Evolutionary conservation across 179 eudicot genomes (phyloP).

Genomic region (Patellifolia procumbens): DNA sequence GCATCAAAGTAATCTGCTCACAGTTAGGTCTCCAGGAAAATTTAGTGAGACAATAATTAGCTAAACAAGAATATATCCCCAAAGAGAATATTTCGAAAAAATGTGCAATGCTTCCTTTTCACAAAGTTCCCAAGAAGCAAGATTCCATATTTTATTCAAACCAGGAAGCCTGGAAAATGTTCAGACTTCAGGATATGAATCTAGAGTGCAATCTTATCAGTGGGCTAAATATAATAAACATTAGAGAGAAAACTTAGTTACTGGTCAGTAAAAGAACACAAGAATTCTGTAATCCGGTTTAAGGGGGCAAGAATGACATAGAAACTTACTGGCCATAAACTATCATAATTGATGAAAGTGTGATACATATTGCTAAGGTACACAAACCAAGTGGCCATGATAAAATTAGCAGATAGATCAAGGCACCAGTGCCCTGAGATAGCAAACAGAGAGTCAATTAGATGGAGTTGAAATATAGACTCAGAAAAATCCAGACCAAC

Average conservation of each 20-base stretch:
- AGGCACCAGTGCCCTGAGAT: slow-evolving; percentile 79
- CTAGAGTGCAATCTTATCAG: slow-evolving; percentile 7
- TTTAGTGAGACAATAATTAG: background rate
- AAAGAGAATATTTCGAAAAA: background rate
- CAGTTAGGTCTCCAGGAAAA: background rate
- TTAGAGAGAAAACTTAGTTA: background rate
- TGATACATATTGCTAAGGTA: slow-evolving; percentile 76
- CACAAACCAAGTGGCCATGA: slow-evolving; percentile 92
- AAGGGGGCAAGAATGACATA: background rate
- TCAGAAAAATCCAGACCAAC: background rate
- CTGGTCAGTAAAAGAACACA: background rate
- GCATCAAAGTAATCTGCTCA: background rate
- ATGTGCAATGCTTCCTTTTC: background rate
- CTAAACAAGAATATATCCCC: background rate
- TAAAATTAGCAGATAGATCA: slow-evolving; percentile 83
- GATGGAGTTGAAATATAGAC: background rate
- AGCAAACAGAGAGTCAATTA: slow-evolving; percentile 7
- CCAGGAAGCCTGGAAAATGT: background rate
- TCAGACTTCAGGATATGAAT: background rate
- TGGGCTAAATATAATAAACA: background rate
- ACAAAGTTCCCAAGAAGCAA: background rate
- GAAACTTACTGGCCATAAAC: slow-evolving; percentile 82
- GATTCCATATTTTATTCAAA: background rate
- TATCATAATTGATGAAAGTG: slow-evolving; percentile 70
- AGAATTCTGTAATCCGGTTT: background rate